phyloP scores from a whole-genome alignment of 345 rosid species.

The Eucalyptus virginea region DNA sequence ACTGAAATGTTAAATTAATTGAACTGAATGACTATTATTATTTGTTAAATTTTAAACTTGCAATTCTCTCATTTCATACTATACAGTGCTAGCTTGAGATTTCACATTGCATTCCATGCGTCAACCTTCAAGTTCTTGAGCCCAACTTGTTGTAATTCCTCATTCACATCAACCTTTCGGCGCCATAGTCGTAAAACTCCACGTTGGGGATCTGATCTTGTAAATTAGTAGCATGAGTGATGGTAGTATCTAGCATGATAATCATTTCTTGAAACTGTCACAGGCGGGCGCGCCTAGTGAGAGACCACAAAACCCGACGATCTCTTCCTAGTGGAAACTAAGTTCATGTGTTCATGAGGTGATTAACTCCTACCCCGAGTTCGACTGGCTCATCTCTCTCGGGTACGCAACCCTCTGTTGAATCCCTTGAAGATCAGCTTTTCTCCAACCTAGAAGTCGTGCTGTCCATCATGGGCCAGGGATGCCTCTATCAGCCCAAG shows the following conservation, averaged over 20 bases:
- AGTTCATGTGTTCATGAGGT: background rate
- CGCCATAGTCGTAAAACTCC: rapidly evolving
- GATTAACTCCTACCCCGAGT: background rate
- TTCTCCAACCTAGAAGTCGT: background rate
- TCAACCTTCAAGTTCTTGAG: background rate
- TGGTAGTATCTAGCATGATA: background rate
- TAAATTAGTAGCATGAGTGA: background rate
- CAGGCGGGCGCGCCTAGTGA: background rate
- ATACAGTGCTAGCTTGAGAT: background rate
- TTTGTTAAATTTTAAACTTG: background rate
- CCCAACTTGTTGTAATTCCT: background rate
- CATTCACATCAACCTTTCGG: background rate
- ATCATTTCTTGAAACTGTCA: background rate
- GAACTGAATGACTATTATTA: background rate
- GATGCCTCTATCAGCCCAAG: background rate
- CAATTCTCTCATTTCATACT: background rate
- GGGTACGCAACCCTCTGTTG: background rate
- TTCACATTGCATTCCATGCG: background rate
- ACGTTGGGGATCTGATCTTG: background rate
- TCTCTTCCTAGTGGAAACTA: background rate
- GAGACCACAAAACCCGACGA: background rate
- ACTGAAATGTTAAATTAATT: background rate
- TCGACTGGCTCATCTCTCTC: background rate
- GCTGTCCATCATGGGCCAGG: background rate
- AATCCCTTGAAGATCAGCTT: background rate